These are phyloP conservation scores for Fragaria vesca DNA, from an alignment of 306 rosid species.

Conservation along the genomic window DNA sequence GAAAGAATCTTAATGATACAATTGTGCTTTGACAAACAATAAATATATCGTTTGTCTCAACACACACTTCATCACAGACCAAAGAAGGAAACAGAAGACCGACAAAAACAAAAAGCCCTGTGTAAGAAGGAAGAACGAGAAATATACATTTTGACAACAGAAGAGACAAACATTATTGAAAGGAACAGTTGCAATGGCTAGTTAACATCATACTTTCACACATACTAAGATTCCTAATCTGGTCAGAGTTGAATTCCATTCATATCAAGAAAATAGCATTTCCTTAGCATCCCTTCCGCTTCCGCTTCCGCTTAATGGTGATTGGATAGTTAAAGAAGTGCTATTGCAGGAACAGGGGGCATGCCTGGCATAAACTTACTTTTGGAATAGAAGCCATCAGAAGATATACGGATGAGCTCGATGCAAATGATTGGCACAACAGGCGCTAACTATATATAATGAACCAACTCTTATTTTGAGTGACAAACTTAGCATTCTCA, in stretches of 20 bases:
- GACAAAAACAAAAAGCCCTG: not conserved
- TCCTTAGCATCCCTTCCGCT: not conserved
- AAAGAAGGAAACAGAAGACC: not conserved
- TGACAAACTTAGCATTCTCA: not conserved
- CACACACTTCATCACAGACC: not conserved
- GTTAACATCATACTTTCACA: not conserved
- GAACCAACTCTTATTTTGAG: not conserved
- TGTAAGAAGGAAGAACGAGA: not conserved
- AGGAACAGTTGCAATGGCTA: not conserved
- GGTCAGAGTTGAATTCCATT: not conserved
- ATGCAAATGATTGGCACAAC: not conserved
- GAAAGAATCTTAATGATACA: not conserved
- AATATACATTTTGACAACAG: not conserved
- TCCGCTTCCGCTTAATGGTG: not conserved
- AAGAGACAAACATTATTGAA: not conserved
- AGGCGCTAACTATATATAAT: not conserved
- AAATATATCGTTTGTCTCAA: not conserved
- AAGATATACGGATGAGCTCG: not conserved
- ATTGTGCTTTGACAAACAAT: not conserved
- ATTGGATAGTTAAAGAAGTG: not conserved
- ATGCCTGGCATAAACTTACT: not conserved
- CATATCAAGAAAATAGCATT: not conserved
- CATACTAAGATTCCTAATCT: not conserved
- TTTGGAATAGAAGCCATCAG: not conserved
- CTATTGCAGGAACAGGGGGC: not conserved